Percentiles rank a stretch among this genome's conserved stretches.
These are phyloP conservation scores for Kwoniella bestiolae DNA, from an alignment of 768 basidiomycete species.

Conservation along the genomic window DNA sequence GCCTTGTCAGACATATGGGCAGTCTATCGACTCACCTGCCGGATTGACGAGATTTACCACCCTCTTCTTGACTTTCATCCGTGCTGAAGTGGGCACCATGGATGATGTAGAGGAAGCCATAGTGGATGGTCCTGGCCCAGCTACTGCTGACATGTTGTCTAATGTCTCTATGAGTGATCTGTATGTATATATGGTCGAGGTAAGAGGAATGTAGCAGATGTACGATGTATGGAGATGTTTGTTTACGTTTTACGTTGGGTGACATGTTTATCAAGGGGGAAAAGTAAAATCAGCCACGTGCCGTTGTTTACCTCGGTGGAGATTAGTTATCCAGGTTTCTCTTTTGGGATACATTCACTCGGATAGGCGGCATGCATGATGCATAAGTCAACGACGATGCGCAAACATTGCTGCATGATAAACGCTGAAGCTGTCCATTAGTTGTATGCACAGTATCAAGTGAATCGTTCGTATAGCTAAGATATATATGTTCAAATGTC, in stretches of 20 bases:
- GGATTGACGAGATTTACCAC: conserved; percentile 45
- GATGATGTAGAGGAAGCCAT: conserved; percentile 29
- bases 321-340: not conserved
- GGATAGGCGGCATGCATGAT: not conserved
- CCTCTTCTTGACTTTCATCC: conserved; percentile 30
- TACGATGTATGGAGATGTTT: not conserved
- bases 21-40: conserved; percentile 43
- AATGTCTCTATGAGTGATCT: not conserved
- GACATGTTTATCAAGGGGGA: not conserved
- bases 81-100: conserved; percentile 30
- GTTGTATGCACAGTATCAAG: not conserved
- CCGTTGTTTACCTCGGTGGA: conserved; percentile 20
- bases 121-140: conserved; percentile 36
- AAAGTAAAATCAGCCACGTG: conserved; percentile 33
- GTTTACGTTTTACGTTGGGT: not conserved
- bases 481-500: conserved; percentile 1
- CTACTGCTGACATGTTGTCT: conserved; percentile 27
- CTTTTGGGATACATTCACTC: not conserved
- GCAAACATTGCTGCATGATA: too few relatives aligned
- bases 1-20: too few relatives aligned
- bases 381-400: too few relatives aligned
- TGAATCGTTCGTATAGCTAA: not conserved
- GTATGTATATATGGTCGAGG: not conserved
- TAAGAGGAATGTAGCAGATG: not conserved
- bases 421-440: not conserved